phyloP scores from a whole-genome alignment of 2,329 filamentous ascomycete species.

The Alternaria postmessia region DNA sequence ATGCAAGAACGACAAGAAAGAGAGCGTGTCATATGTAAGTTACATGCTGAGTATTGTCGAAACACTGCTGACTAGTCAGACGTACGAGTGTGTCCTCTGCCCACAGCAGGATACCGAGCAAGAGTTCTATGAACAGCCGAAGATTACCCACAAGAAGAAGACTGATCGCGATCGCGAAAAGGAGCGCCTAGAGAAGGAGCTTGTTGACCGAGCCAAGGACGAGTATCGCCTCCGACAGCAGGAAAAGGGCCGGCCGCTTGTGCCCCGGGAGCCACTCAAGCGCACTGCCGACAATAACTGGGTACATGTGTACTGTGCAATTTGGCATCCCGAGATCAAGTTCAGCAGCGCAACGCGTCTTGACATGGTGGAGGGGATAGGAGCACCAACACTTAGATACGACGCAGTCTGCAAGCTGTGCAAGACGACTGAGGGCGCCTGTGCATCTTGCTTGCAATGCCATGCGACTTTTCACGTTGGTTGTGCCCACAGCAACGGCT shows the following conservation, averaged over 20 bases:
- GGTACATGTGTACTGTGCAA: conserved; percentile 93
- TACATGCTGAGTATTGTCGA: not conserved
- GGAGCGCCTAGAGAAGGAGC: conserved; percentile 84
- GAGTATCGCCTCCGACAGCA: conserved; percentile 84
- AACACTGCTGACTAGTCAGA: conserved; percentile 51
- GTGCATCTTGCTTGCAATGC: conserved; percentile 82
- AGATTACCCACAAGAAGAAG: conserved; percentile 84
- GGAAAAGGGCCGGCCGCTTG: conserved; percentile 80
- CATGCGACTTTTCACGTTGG: conserved; percentile 79
- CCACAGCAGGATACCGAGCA: conserved; percentile 82
- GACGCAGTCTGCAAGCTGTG: conserved; percentile 85
- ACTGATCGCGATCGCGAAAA: conserved; percentile 90
- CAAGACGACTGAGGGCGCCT: conserved; percentile 78
- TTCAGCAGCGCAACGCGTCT: conserved; percentile 86
- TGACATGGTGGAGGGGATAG: conserved; percentile 86
- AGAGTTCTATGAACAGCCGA: conserved; percentile 84
- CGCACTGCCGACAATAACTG: conserved; percentile 96
- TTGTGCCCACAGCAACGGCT: conserved; percentile 85
- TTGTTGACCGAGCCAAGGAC: conserved; percentile 79
- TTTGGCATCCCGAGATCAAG: conserved; percentile 91
- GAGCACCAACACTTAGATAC: conserved; percentile 76
- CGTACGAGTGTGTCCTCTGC: conserved; percentile 93
- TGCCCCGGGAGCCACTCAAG: conserved; percentile 91
- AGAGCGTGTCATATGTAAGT: conserved; percentile 86
- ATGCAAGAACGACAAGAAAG: conserved; percentile 92